Evolutionary conservation across 352 stramenopile species (phyloP).

Genomic region (Elongisporangium senticosum): DNA sequence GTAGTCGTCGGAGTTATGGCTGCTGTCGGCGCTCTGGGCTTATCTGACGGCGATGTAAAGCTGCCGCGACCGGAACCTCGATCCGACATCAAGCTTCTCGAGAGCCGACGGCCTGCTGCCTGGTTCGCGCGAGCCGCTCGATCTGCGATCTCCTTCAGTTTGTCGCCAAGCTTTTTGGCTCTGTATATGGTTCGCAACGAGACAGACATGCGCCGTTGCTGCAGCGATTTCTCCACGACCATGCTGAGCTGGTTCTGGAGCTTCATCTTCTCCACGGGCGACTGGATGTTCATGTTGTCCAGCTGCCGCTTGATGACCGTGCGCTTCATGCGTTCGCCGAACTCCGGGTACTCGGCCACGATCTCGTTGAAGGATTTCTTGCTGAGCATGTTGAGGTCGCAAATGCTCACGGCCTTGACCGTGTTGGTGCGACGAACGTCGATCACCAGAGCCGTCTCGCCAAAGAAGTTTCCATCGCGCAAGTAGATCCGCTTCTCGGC

Average conservation of each 20-base stretch:
- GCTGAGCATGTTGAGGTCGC: slow-evolving; percentile 73
- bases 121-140: slow-evolving; percentile 24
- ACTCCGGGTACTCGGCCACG: slow-evolving; percentile 70
- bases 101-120: slow-evolving; percentile 18
- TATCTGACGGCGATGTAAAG: not conserved
- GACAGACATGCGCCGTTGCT: slow-evolving; percentile 62
- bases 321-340: slow-evolving; percentile 75
- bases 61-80: not conserved
- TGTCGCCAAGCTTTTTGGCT: slow-evolving; percentile 73
- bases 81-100: slow-evolving; percentile 9
- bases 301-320: slow-evolving; percentile 78
- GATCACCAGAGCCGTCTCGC: slow-evolving; percentile 72
- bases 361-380: slow-evolving; percentile 80
- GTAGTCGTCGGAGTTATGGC: not conserved
- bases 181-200: slow-evolving; percentile 73
- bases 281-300: slow-evolving; percentile 84
- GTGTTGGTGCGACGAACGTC: slow-evolving; percentile 76
- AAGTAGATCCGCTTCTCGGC: slow-evolving; percentile 64
- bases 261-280: slow-evolving; percentile 61
- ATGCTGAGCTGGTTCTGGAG: slow-evolving; percentile 72
- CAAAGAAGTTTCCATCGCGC: slow-evolving; percentile 72
- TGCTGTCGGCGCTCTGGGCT: not conserved
- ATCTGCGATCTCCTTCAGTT: slow-evolving; percentile 80
- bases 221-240: slow-evolving; percentile 76
- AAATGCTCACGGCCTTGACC: slow-evolving; percentile 72